Percentiles rank a stretch among this genome's conserved stretches.
These are phyloP conservation scores for Pseudoperonospora humuli DNA, from an alignment of 352 stramenopile species.

Conservation along the genomic window DNA sequence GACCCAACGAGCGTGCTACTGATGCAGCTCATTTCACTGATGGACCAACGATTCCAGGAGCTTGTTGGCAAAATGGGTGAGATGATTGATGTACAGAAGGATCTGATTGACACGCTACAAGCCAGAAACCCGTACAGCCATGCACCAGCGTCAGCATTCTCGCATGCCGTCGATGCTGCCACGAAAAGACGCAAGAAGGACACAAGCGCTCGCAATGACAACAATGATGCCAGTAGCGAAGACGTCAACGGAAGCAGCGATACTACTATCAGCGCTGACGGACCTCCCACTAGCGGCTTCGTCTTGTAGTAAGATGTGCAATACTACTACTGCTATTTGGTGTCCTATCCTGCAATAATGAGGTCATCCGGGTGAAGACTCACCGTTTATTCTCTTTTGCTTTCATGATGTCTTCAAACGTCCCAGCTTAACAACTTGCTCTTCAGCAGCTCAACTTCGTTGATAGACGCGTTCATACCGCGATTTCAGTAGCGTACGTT, in stretches of 20 bases:
- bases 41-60: constrained; percentile 69
- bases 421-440: no score
- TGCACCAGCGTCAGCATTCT: constrained; percentile 24
- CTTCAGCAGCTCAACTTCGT: no score
- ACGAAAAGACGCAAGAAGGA: constrained; percentile 42
- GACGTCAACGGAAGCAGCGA: constrained; percentile 2
- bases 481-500: no score
- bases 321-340: no score
- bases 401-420: no score
- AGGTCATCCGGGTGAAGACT: no score
- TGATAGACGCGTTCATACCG: no score
- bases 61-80: constrained; percentile 67
- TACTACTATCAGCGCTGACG: neutral
- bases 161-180: constrained; percentile 25
- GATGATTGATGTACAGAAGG: constrained; percentile 66
- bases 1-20: constrained; percentile 35
- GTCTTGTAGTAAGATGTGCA: constrained; percentile 9
- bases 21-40: constrained; percentile 50
- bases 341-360: no score
- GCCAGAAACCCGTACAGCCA: constrained; percentile 29
- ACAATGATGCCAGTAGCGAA: neutral
- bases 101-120: constrained; percentile 55
- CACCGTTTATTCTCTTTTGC: no score
- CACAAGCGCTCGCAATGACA: constrained; percentile 4
- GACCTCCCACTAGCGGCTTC: constrained; percentile 6